Base-by-base conservation (phyloP, 1,284 basidiomycete genomes). In the Amylostereum areolatum region DNA sequence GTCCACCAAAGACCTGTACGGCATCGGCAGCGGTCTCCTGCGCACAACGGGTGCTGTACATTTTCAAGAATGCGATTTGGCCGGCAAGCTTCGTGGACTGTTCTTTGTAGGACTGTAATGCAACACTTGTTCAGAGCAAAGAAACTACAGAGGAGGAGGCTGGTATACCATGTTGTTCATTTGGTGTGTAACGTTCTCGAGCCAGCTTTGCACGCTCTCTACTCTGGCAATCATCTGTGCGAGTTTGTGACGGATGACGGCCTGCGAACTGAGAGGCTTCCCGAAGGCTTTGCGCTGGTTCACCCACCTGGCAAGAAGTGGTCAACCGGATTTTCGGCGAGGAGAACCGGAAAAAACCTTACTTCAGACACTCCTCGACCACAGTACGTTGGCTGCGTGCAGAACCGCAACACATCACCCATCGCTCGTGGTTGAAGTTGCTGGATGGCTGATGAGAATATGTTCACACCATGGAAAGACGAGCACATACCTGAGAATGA, bases 141-240 rank as follows among this genome's bases (percentile, higher is more conserved):
- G 18, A 18, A 18, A 18, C 18, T 40, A 25, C 24, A 5, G n/a
- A 24, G 24, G 7, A 33, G n/a, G 29, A 30, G 25, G 8, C 11
- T 11, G 31, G 52, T 60, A 46, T 10, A 79, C 80, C 90, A 93
- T 93, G 59, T 93, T 84, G 63, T 79, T 83, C 93, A 96, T 96
- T 68, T 96, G 93, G 65, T 86, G 83, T 0, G 92, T 95, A 54
- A 96, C 72, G 61, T 81, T 87, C 70, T 97, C 94, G 28, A 96
- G 71, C 92, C 92, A 97, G 43, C 78, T 81, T 63, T 97, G 93
- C 24, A 75, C 75, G 3, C 81, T 80, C 67, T 95, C 91, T 33
- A 80, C 77, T 51, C 90, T 84, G 25, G 88, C 80, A 52, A 95
- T 92, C 89, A 95, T 92, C 28, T 73, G 72, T 2, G 91, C 92